Evolutionary conservation across 495 filamentous ascomycete genomes (phyloP), one percentile per base, ranked within the genome.

Genomic region (Staphylotrichum tortipilum): DNA sequence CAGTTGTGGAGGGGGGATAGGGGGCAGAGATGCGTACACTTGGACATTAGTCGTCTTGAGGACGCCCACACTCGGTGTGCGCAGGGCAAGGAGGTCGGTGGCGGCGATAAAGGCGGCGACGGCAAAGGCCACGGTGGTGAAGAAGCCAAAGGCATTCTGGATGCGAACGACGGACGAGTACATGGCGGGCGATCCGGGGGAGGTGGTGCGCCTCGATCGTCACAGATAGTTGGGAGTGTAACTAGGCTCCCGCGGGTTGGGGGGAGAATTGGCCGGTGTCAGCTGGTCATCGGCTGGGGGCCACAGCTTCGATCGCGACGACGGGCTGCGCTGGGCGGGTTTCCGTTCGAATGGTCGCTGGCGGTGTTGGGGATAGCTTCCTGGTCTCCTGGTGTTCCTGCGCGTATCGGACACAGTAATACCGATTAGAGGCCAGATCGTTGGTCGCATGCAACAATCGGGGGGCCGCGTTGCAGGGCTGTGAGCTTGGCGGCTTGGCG

Each of bases 131-230:
- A 95, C 90, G 28, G 89, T 92, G 23, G 91, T 96, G 76, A 97
- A 96, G 80, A 94, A 94, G 64, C 91, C 89, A 68, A 98, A 98
- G 56, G 90, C 83, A 72, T 89, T 89, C 68, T 98, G 92, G 49
- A 79, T 66, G 52, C 92, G 85, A 31, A 85, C 87, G 24, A 91
- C 65, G 18, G 83, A 77, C 58, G 89, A 90, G 69, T 97, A 86
- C 92, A 98, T 97, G 52, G 51, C 77, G 70, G 61, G 47, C 52
- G 55, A 31, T 36, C 9, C 22, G 15, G 21, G 37, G 29, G 40
- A 35, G 41, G 17, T 44, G 44, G 30, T 41, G 50, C 41, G 45
- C 30, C 34, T 43, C 15, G 49, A 21, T 37, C 29, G 31, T 28
- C 44, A n/a, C 21, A 22, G 11, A 35, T 22, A 23, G 33, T 18